Percentiles rank a stretch among this genome's conserved stretches.
phyloP scores from a whole-genome alignment of 1,284 basidiomycete genomes.

The Cystobasidium slooffiae region DNA sequence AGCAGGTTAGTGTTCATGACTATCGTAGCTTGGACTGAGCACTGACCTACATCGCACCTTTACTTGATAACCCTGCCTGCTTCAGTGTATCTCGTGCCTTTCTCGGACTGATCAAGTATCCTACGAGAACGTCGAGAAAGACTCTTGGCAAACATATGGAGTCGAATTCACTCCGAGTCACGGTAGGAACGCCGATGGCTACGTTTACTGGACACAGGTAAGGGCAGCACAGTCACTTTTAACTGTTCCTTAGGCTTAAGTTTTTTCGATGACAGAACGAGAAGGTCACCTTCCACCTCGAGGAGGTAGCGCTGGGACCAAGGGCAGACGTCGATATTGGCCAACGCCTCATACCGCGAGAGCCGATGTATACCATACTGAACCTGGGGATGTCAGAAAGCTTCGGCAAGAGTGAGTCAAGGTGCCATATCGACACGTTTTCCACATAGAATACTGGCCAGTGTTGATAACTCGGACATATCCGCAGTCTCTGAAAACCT shows the following conservation, averaged over 20 bases:
- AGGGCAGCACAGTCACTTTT: background rate
- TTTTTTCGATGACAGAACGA: background rate
- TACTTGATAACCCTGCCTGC: background rate
- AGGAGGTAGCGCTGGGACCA: conserved; percentile 70
- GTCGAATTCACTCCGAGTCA: conserved; percentile 16
- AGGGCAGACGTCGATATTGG: conserved; percentile 70
- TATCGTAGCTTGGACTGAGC: too few relatives aligned
- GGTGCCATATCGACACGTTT: background rate
- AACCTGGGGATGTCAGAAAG: conserved; percentile 34
- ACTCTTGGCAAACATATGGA: conserved; percentile 7
- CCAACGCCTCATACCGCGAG: conserved; percentile 65
- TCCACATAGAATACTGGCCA: background rate
- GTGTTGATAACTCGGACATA: background rate
- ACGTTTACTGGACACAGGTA: conserved; percentile 21
- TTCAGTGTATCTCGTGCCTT: conserved; percentile 17
- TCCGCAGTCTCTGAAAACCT: conserved; percentile 20
- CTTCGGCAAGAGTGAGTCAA: conserved; percentile 8
- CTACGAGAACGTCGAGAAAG: conserved; percentile 11
- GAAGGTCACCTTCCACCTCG: conserved; percentile 69
- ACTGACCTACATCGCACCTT: too few relatives aligned
- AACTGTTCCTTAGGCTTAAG: background rate
- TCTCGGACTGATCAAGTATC: conserved; percentile 15
- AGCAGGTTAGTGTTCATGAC: conserved; percentile 1
- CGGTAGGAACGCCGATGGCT: conserved; percentile 23
- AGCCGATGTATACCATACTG: conserved; percentile 60